Percentiles rank a stretch among this genome's conserved stretches.
These are phyloP conservation scores for Lachancea fermentati DNA, from an alignment of 805 yeast genomes.

Conservation along the genomic window DNA sequence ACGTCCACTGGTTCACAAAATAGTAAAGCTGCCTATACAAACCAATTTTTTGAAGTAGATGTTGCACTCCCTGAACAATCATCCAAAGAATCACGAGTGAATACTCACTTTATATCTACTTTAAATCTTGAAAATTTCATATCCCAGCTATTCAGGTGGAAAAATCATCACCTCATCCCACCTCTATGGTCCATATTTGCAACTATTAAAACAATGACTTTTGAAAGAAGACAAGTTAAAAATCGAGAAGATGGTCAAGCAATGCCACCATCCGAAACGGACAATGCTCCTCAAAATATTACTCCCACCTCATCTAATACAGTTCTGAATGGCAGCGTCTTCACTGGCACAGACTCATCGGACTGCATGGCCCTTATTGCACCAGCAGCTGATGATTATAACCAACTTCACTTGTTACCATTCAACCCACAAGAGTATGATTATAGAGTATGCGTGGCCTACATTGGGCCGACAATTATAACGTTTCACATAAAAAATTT, in stretches of 20 bases:
- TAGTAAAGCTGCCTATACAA: conserved; percentile 6
- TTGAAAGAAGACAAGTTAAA: conserved; percentile 41
- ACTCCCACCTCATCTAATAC: conserved; percentile 20
- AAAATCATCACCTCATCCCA: conserved; percentile 32
- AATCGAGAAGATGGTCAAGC: conserved; percentile 25
- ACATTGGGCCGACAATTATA: conserved; percentile 47
- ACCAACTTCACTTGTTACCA: conserved; percentile 25
- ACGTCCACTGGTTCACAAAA: neutral
- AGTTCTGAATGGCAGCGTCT: conserved; percentile 27
- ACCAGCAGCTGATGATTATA: conserved; percentile 27
- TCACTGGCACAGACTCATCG: conserved; percentile 26
- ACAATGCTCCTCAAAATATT: conserved; percentile 13
- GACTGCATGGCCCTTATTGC: conserved; percentile 35
- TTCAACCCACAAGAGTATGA: conserved; percentile 30
- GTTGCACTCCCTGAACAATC: conserved; percentile 9
- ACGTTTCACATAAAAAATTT: conserved; percentile 46
- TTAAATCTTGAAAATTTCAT: conserved; percentile 30
- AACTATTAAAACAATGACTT: conserved; percentile 45
- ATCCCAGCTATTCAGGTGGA: conserved; percentile 25
- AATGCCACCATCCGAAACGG: conserved; percentile 3
- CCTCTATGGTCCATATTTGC: conserved; percentile 52
- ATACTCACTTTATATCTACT: conserved; percentile 12
- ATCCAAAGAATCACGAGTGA: neutral
- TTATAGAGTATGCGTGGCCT: conserved; percentile 39
- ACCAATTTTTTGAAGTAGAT: conserved; percentile 20